Evolutionary conservation across 2,329 filamentous ascomycete species (phyloP).

Genomic region (Aulographum hederae): DNA sequence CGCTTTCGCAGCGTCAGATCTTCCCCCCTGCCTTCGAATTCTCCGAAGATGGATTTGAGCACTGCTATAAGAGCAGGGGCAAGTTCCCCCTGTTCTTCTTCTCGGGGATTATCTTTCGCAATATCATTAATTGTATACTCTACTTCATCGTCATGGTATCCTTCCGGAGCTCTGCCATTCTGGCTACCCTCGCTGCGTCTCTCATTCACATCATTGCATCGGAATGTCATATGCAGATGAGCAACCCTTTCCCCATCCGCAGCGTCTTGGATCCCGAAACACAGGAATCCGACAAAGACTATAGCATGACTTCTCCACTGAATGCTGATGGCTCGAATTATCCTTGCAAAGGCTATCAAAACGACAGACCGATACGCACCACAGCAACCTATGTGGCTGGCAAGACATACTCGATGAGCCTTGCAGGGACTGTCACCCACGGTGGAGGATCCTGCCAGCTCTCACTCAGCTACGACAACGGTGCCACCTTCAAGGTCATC

Average conservation of each 20-base stretch:
- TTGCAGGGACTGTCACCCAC: slow-evolving; percentile 42
- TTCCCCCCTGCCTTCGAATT: too few relatives aligned
- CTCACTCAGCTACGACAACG: slow-evolving; percentile 55
- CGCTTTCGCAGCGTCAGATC: too few relatives aligned
- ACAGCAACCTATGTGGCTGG: slow-evolving; percentile 47
- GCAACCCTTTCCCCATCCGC: slow-evolving; percentile 32
- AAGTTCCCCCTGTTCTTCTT: too few relatives aligned
- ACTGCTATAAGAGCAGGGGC: too few relatives aligned
- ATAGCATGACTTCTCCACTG: slow-evolving; percentile 54
- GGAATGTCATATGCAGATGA: slow-evolving; percentile 38
- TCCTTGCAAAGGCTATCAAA: slow-evolving; percentile 56
- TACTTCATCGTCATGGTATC: too few relatives aligned
- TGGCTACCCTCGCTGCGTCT: too few relatives aligned
- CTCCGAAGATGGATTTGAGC: too few relatives aligned
- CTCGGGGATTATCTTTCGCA: too few relatives aligned
- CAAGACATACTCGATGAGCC: slow-evolving; percentile 40
- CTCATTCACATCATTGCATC: too few relatives aligned
- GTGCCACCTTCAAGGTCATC: slow-evolving; percentile 50
- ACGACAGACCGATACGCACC: slow-evolving; percentile 29
- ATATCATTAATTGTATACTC: too few relatives aligned
- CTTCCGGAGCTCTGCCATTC: too few relatives aligned
- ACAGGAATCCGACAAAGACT: slow-evolving; percentile 36
- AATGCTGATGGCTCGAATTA: slow-evolving; percentile 42
- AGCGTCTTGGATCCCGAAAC: slow-evolving; percentile 29
- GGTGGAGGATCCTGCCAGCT: slow-evolving; percentile 61